Evolutionary conservation across 2,329 filamentous ascomycete genomes (phyloP), one percentile per base, ranked within the genome.

Genomic region (Xylariaceae sp.): DNA sequence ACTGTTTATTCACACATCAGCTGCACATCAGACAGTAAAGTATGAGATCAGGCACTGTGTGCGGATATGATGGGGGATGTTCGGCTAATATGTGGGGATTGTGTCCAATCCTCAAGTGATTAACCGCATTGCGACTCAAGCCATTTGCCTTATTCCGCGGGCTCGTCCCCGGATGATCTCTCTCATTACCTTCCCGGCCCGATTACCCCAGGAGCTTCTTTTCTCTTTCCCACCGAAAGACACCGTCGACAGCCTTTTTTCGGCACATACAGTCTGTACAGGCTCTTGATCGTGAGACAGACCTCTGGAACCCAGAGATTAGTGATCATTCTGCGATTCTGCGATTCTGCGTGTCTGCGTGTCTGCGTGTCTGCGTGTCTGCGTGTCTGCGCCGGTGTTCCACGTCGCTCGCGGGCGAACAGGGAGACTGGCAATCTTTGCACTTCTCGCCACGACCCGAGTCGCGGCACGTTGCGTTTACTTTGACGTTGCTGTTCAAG

Each of bases 61-160:
- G 26, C 26, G 26, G 5, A 26, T 34, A 34, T 40, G 29, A 40
- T 42, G 47, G 47, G n/a, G 49, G 53, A 34, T 32, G 46, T 43
- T 54, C 54, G 54, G 44, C 42, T 56, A 54, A 57, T 52, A 53
- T 44, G 37, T 59, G 56, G 56, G 42, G 56, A 43, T 15, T 12
- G 49, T 53, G 50, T 48, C 47, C 56, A 53, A 53, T 53, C 46
- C 42, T 43, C 53, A 42, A 49, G 22, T 43, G 18, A 41, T 48
- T 41, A 26, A 46, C 48, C 42, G 44, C 36, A 45, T 30, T 44
- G 55, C 32, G 32, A 51, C 42, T 47, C 45, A 44, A 13, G 26
- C 45, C n/a, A 18, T 49, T n/a, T 51, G 30, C 47, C 37, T 45
- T 44, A 49, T 43, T 44, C 49, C 55, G 56, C 56, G 54, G 59